Conservation (phyloP, 768 basidiomycete species). For the Xerocomus potaroensis region DNA sequence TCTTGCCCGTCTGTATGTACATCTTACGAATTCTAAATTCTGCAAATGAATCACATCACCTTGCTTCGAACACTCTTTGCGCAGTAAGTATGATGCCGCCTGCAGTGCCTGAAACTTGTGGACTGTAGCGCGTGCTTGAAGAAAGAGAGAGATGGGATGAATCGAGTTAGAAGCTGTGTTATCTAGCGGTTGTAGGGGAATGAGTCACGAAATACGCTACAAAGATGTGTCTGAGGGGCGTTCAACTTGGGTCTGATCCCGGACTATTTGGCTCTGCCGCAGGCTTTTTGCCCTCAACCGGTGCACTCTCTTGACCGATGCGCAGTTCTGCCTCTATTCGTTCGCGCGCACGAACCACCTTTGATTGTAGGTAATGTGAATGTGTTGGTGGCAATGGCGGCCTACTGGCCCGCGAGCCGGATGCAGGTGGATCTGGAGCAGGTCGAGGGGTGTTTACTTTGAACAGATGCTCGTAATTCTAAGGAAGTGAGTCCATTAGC, state of each 20-base stretch:
- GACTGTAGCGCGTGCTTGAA: too few relatives aligned
- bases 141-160: too few relatives aligned
- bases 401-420: slow-evolving; percentile 37
- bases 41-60: too few relatives aligned
- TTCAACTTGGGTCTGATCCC: slow-evolving; percentile 22
- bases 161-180: slow-evolving; percentile 23
- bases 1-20: too few relatives aligned
- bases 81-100: too few relatives aligned
- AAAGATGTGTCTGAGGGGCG: too few relatives aligned
- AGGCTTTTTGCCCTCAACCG: slow-evolving; percentile 14
- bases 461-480: slow-evolving; percentile 95
- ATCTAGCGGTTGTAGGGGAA: slow-evolving; percentile 20
- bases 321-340: slow-evolving; percentile 86
- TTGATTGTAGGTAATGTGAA: slow-evolving; percentile 94
- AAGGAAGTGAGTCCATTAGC: slow-evolving; percentile 7
- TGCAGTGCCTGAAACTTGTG: too few relatives aligned
- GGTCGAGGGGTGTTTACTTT: slow-evolving; percentile 79
- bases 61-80: too few relatives aligned
- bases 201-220: slow-evolving; percentile 10
- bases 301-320: slow-evolving; percentile 23
- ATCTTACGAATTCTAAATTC: too few relatives aligned
- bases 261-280: slow-evolving; percentile 15
- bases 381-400: slow-evolving; percentile 43
- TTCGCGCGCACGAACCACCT: slow-evolving; percentile 92
- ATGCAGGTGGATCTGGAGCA: slow-evolving; percentile 42